Evolutionary conservation across 148 eudicot genomes (phyloP).

Genomic region (Mesembryanthemum crystallinum): DNA sequence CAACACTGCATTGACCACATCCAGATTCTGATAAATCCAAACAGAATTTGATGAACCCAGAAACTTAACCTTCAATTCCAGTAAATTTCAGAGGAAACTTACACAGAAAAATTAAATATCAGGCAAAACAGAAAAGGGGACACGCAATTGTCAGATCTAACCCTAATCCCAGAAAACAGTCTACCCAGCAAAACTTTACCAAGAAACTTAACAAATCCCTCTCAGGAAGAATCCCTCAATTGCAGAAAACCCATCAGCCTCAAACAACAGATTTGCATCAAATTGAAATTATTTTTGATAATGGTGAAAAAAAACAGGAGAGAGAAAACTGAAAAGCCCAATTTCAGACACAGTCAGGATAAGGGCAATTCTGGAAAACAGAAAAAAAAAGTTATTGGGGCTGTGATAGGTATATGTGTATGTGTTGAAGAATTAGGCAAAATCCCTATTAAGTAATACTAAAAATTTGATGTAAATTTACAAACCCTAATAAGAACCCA

Average conservation of each 20-base stretch:
- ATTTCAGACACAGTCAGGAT: constrained; percentile 31
- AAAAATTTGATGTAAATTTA: no score
- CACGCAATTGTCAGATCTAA: constrained; percentile 34
- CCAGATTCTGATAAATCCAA: constrained; percentile 32
- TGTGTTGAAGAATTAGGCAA: constrained; percentile 21
- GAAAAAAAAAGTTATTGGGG: constrained; percentile 6
- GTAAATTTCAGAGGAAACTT: constrained; percentile 10
- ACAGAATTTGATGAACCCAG: constrained; percentile 26
- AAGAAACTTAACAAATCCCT: background rate
- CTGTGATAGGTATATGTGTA: constrained; percentile 8
- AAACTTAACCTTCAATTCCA: constrained; percentile 21
- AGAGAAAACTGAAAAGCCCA: constrained; percentile 20
- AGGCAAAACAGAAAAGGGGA: constrained; percentile 9
- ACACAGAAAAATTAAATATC: background rate
- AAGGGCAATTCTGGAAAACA: constrained; percentile 35
- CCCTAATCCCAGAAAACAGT: constrained; percentile 27
- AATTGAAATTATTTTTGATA: constrained; percentile 19
- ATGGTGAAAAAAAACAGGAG: constrained; percentile 6
- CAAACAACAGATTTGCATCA: constrained; percentile 13
- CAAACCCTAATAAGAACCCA: constrained; percentile 31
- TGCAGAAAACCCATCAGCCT: constrained; percentile 10
- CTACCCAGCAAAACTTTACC: constrained; percentile 7
- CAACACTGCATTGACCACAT: constrained; percentile 37
- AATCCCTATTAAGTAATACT: constrained; percentile 10
- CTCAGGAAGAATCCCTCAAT: background rate